phyloP scores from a whole-genome alignment of 768 basidiomycete species.

The Porpolomopsis calyptriformis region DNA sequence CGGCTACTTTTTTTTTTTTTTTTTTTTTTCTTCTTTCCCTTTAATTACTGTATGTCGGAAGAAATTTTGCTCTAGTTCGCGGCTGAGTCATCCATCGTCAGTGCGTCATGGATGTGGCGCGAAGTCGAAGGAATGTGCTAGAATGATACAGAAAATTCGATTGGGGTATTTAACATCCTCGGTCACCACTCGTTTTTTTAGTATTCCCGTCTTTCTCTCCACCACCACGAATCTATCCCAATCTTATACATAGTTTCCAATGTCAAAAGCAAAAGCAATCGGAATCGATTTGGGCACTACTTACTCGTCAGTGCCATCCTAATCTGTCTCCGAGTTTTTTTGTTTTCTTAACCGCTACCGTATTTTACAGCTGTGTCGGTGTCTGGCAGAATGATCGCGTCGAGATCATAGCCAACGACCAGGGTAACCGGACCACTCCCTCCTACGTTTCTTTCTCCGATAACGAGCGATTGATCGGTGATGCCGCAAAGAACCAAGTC shows the following conservation, averaged over 20 bases:
- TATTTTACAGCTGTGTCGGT: conserved; percentile 82
- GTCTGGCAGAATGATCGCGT: conserved; percentile 99
- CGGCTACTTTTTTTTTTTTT: no score
- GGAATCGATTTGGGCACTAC: conserved; percentile 97
- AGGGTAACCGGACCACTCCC: conserved; percentile 98
- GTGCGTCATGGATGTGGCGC: not conserved
- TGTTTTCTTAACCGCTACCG: conserved; percentile 10
- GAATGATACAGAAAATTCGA: not conserved
- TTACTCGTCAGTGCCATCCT: conserved; percentile 61
- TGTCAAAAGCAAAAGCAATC: conserved; percentile 74
- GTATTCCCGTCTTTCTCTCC: not conserved
- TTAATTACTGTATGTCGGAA: not conserved
- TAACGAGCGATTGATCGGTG: conserved; percentile 95
- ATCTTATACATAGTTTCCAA: no score
- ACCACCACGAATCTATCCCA: conserved; percentile 8
- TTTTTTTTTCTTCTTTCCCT: conserved; percentile 15
- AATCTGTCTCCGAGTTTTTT: conserved; percentile 6
- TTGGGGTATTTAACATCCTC: not conserved
- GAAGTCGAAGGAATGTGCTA: conserved; percentile 3
- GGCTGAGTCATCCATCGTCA: conserved; percentile 6
- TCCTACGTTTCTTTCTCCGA: conserved; percentile 98
- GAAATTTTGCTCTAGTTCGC: no score
- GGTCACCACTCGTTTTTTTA: conserved; percentile 4
- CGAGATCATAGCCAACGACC: conserved; percentile 97
- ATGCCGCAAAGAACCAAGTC: conserved; percentile 97